Conservation (phyloP, 441 rosid genomes). For the Gossypium schwendimanii region DNA sequence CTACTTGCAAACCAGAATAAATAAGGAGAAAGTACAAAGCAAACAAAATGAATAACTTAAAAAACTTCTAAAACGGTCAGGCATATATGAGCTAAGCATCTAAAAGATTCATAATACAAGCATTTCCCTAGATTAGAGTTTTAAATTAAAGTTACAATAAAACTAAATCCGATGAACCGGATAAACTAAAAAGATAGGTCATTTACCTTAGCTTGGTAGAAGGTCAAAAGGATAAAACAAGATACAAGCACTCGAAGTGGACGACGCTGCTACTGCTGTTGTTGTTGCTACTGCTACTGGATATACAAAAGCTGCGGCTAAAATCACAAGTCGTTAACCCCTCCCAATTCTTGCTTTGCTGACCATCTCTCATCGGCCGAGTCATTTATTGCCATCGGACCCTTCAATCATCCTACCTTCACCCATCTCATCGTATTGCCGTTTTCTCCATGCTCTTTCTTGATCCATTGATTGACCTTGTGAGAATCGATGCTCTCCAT, state of each 20-base stretch:
- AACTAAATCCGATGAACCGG: slow-evolving; percentile 11
- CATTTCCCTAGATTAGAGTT: neutral
- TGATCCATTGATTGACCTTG: slow-evolving; percentile 30
- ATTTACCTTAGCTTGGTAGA: slow-evolving; percentile 11
- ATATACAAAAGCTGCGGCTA: slow-evolving; percentile 2
- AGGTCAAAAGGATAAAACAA: slow-evolving; percentile 16
- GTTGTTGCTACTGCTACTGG: neutral
- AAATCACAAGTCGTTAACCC: neutral
- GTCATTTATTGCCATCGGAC: slow-evolving; percentile 26
- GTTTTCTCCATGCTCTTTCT: slow-evolving; percentile 36
- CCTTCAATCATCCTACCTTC: slow-evolving; percentile 29
- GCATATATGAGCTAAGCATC: neutral
- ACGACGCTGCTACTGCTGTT: neutral
- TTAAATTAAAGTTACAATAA: slow-evolving; percentile 12
- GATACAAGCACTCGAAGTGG: neutral
- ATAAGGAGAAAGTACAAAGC: neutral
- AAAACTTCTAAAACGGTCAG: neutral
- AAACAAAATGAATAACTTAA: neutral
- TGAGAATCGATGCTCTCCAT: slow-evolving; percentile 34
- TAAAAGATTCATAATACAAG: slow-evolving; percentile 9
- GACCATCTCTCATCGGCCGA: slow-evolving; percentile 13
- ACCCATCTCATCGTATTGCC: slow-evolving; percentile 27
- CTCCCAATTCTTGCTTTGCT: slow-evolving; percentile 12
- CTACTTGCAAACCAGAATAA: neutral
- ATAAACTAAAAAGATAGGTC: slow-evolving; percentile 2